These are phyloP conservation scores for Aegilops speltoides DNA, from an alignment of 176 grass and related monocot species.

Conservation along the genomic window DNA sequence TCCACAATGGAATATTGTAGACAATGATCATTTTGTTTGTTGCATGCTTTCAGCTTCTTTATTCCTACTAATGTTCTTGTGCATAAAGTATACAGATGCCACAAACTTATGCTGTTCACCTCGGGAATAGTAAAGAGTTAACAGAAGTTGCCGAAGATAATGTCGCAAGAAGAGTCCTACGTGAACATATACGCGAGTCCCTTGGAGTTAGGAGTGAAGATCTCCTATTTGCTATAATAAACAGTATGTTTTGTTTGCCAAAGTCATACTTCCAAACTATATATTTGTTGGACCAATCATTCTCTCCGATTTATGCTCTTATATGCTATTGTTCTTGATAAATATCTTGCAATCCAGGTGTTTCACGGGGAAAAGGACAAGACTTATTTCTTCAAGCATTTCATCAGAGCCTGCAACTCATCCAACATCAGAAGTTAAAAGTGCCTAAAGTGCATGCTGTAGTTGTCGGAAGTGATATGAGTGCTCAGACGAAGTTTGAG, in stretches of 20 bases:
- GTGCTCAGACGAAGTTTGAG: conserved; percentile 95
- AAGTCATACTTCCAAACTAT: background rate
- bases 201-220: conserved; percentile 73
- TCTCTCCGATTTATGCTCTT: conserved; percentile 14
- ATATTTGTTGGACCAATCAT: background rate
- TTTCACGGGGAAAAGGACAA: conserved; percentile 95
- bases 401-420: conserved; percentile 72
- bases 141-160: conserved; percentile 85
- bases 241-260: conserved; percentile 62
- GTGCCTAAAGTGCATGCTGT: conserved; percentile 80
- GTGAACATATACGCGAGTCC: conserved; percentile 75
- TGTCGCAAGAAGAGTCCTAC: conserved; percentile 70
- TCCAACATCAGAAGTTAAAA: conserved; percentile 77
- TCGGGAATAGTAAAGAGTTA: conserved; percentile 91
- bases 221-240: conserved; percentile 98
- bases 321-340: conserved; percentile 10
- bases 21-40: background rate
- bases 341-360: conserved; percentile 57
- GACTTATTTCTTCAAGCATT: conserved; percentile 97
- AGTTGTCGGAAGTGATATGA: conserved; percentile 94
- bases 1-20: conserved; percentile 11
- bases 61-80: conserved; percentile 24
- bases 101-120: conserved; percentile 89
- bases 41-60: conserved; percentile 2
- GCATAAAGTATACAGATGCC: conserved; percentile 94